Base-by-base conservation (phyloP, 1,139 yeast species). In the Cylindricascospora bacillispora region DNA sequence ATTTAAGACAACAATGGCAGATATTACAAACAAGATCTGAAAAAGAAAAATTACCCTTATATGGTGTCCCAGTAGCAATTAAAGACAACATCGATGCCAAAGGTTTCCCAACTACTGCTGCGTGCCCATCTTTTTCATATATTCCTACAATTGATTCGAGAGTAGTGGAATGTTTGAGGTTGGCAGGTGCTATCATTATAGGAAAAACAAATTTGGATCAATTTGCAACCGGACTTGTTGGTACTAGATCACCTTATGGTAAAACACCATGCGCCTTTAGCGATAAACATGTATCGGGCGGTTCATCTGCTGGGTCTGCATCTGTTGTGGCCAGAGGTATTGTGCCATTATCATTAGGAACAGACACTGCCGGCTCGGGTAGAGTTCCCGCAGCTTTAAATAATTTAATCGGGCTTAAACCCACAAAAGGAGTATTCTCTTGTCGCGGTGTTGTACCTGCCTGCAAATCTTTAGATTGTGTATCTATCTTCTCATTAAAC, bases 311-410 rank as follows among this genome's bases (percentile, higher is more conserved):
- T 2, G 98, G 98, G n/a, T 81, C 94, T 14, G 93, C 94, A 5
- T 74, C 77, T 11, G 89, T 77, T 17, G 95, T 83, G 13, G 85
- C 85, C 13, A 65, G 85, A 43, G 97, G 97, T 33, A 65, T 77
- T 33, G 95, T 81, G 12, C 95, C 97, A 16, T 47, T 86, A 30
- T 66, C 95, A 3, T 64, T 89, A 43, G 97, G 97, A 29, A 86
- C 97, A 5, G 98, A 89, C 52, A 89, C 98, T 26, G 97, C 97
- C n/a, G 98, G 98, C 15, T 81, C 94, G 9, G 95, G 95, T 28
- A 69, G 97, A 49, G 97, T 89, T 18, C 98, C 98, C 15, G 97
- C 97, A n/a, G 89, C 85, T 15, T 65, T 86, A 44, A 89, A 89
- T 64, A 86, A 86, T 54, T 58, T 89, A 44, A 67, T 89, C 40